phyloP scores from a whole-genome alignment of 495 filamentous ascomycete genomes.

The Aspergillus nanangensis region DNA sequence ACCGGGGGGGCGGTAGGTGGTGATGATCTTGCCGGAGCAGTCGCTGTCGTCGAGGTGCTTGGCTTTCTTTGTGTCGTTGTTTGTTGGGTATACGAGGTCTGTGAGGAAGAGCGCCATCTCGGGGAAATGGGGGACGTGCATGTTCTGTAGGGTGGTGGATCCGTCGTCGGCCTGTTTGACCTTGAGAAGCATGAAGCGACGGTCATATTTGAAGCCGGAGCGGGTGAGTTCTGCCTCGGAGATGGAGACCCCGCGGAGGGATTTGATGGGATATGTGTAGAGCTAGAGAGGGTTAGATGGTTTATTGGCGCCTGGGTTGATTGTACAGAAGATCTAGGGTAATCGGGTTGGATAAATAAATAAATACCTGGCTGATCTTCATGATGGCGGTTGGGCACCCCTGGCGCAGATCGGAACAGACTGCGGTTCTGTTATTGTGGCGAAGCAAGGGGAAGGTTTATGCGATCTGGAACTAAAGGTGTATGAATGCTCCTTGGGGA shows the following conservation, averaged over 20 bases:
- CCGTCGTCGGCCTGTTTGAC: conserved; percentile 30
- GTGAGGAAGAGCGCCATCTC: conserved; percentile 67
- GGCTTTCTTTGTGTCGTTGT: conserved; percentile 7
- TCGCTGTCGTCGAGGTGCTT: background rate
- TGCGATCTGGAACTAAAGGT: too few relatives aligned
- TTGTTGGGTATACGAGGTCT: conserved; percentile 37
- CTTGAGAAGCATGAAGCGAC: conserved; percentile 73
- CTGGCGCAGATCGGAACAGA: too few relatives aligned
- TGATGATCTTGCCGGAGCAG: conserved; percentile 38
- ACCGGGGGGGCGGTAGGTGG: conserved; percentile 48
- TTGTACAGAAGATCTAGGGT: too few relatives aligned
- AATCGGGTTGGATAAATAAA: background rate
- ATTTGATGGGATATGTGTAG: conserved; percentile 88
- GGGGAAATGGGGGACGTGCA: conserved; percentile 61
- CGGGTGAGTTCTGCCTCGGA: conserved; percentile 49
- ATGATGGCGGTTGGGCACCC: conserved; percentile 12
- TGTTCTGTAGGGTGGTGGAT: conserved; percentile 48
- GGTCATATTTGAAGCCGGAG: conserved; percentile 72
- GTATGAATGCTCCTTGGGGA: too few relatives aligned
- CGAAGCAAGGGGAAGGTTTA: too few relatives aligned
- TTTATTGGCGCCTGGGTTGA: background rate
- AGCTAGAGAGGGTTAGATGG: conserved; percentile 48
- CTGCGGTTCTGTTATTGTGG: too few relatives aligned
- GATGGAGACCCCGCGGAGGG: conserved; percentile 62
- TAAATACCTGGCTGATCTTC: conserved; percentile 39